These are phyloP conservation scores for Beauveria australis DNA, from an alignment of 2,329 filamentous ascomycete species.

Conservation along the genomic window DNA sequence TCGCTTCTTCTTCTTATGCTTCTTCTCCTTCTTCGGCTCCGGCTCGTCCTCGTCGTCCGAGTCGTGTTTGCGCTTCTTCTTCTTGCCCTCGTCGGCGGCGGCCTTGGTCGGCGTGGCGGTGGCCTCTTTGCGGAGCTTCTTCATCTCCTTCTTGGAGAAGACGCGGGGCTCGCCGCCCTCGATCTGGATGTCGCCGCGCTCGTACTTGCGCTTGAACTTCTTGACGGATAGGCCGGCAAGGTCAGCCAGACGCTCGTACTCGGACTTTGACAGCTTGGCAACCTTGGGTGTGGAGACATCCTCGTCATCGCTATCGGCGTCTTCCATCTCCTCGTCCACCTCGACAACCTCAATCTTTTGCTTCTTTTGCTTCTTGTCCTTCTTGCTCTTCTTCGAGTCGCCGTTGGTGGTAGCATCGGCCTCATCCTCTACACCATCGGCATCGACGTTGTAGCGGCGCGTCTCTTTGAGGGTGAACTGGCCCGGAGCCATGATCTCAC, in stretches of 20 bases:
- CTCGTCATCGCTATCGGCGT: slow-evolving; percentile 22
- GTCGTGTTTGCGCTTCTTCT: slow-evolving; percentile 67
- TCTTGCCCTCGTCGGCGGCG: slow-evolving; percentile 27
- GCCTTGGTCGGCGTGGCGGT: slow-evolving; percentile 35
- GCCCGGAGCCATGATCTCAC: slow-evolving; percentile 52
- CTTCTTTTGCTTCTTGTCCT: slow-evolving; percentile 36
- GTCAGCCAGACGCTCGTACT: slow-evolving; percentile 53
- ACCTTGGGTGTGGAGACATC: slow-evolving; percentile 27
- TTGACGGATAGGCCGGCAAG: slow-evolving; percentile 61
- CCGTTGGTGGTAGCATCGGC: slow-evolving; percentile 35
- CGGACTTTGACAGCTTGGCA: slow-evolving; percentile 43
- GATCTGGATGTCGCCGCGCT: slow-evolving; percentile 65
- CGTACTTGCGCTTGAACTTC: slow-evolving; percentile 73
- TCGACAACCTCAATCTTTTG: slow-evolving; percentile 33
- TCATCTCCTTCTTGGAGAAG: slow-evolving; percentile 67
- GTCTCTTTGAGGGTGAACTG: slow-evolving; percentile 92
- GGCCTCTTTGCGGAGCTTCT: slow-evolving; percentile 60
- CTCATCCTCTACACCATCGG: slow-evolving; percentile 69
- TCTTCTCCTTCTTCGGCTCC: slow-evolving; percentile 52
- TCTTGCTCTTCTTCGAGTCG: slow-evolving; percentile 31
- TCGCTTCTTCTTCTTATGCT: slow-evolving; percentile 42
- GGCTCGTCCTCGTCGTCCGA: slow-evolving; percentile 57
- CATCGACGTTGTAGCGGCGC: slow-evolving; percentile 89
- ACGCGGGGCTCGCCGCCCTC: slow-evolving; percentile 59
- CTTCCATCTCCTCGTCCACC: slow-evolving; percentile 26